Percentiles rank a stretch among this genome's conserved stretches.
Evolutionary conservation across 176 grass and related monocot genomes (phyloP).

Genomic region (Oryza glumipatula): DNA sequence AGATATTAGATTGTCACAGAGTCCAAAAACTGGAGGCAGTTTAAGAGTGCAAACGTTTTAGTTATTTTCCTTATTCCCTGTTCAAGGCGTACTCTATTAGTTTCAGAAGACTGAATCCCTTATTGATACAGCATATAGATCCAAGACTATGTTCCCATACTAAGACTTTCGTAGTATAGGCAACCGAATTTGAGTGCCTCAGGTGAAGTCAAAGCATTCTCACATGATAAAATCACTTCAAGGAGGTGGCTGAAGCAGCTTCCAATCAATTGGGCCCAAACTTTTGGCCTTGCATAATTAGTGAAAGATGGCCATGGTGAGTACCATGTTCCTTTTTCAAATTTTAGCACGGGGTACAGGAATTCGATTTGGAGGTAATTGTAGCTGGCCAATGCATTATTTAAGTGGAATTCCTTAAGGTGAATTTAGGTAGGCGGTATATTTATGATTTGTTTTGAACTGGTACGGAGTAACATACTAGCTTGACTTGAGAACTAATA

Average conservation of each 20-base stretch:
- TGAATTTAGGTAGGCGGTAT: background rate
- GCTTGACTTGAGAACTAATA: conserved; percentile 3
- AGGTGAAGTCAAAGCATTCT: background rate
- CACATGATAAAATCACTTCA: conserved; percentile 17
- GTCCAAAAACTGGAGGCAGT: background rate
- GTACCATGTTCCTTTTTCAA: background rate
- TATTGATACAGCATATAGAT: background rate
- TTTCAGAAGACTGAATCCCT: background rate
- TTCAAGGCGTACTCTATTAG: background rate
- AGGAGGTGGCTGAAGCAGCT: background rate
- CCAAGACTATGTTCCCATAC: conserved; percentile 1
- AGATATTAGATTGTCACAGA: background rate
- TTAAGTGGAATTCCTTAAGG: conserved; percentile 3
- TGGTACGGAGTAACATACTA: background rate
- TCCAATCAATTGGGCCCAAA: background rate
- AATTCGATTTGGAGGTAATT: conserved; percentile 6
- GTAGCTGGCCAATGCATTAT: conserved; percentile 16
- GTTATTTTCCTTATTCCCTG: conserved; percentile 9
- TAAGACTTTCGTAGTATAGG: background rate
- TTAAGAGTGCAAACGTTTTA: background rate
- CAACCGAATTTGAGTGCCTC: conserved; percentile 2
- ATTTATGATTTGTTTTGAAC: background rate
- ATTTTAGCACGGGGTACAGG: conserved; percentile 5
- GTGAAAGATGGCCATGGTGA: conserved; percentile 10
- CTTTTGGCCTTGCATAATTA: background rate